These are phyloP conservation scores for Tetrapisispora namnaoensis DNA, from an alignment of 805 yeast species.

Conservation along the genomic window DNA sequence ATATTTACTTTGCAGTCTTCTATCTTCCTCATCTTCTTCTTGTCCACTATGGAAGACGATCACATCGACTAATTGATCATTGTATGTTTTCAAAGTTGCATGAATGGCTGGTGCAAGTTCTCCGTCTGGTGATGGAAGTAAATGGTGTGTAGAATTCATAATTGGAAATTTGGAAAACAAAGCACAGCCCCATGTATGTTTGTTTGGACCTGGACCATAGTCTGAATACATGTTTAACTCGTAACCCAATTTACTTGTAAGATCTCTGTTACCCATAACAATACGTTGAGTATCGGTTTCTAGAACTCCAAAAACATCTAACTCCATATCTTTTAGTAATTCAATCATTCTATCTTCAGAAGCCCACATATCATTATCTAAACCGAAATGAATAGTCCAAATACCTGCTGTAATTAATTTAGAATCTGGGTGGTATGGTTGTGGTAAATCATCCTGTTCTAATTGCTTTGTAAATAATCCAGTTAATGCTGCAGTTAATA, in stretches of 20 bases:
- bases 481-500: constrained; percentile 11
- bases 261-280: constrained; percentile 90
- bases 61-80: constrained; percentile 67
- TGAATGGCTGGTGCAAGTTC: constrained; percentile 97
- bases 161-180: constrained; percentile 91
- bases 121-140: constrained; percentile 94
- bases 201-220: constrained; percentile 95
- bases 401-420: constrained; percentile 85
- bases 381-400: constrained; percentile 96
- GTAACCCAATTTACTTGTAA: constrained; percentile 84
- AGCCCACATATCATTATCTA: constrained; percentile 98
- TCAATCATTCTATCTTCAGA: constrained; percentile 83
- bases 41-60: constrained; percentile 98
- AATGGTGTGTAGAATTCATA: constrained; percentile 77
- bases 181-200: constrained; percentile 97
- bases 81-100: constrained; percentile 89
- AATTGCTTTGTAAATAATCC: constrained; percentile 17
- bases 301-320: constrained; percentile 82
- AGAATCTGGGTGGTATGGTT: constrained; percentile 57
- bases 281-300: constrained; percentile 92
- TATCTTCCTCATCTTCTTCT: constrained; percentile 92
- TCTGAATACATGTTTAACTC: constrained; percentile 92
- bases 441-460: constrained; percentile 39
- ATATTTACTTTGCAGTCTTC: constrained; percentile 73
- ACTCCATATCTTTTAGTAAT: constrained; percentile 71